Evolutionary conservation across 2,329 filamentous ascomycete genomes (phyloP).

Genomic region (Diplodia mutila): DNA sequence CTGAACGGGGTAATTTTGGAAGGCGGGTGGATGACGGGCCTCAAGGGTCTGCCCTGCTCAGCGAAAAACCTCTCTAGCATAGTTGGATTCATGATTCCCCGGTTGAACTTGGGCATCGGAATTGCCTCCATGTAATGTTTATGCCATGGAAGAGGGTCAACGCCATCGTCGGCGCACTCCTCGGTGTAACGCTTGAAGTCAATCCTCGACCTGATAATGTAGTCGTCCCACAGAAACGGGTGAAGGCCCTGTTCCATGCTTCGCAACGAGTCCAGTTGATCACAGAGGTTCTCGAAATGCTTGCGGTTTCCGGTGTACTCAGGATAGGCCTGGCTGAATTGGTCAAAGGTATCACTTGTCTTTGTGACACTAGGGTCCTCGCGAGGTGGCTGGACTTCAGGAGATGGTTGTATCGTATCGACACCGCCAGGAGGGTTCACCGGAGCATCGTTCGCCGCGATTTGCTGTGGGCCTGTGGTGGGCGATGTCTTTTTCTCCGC

Average conservation of each 20-base stretch:
- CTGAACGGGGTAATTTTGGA: not conserved
- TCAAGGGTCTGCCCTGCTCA: not conserved
- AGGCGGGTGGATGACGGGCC: not conserved
- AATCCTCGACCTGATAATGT: conserved; percentile 39
- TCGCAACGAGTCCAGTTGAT: conserved; percentile 36
- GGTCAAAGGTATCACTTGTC: not conserved
- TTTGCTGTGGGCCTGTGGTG: not conserved
- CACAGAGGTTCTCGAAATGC: conserved; percentile 40
- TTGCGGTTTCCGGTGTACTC: conserved; percentile 39
- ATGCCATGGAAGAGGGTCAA: conserved; percentile 35
- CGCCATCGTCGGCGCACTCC: conserved; percentile 33
- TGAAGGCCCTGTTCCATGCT: conserved; percentile 39
- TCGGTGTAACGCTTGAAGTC: conserved; percentile 38
- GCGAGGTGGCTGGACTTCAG: not conserved
- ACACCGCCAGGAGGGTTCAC: not conserved
- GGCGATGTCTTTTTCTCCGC: not conserved
- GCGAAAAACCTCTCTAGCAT: conserved; percentile 25
- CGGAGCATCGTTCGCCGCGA: not conserved
- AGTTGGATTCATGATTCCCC: conserved; percentile 32
- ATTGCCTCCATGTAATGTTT: conserved; percentile 43
- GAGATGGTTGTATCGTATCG: not conserved
- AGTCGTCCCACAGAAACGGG: conserved; percentile 47
- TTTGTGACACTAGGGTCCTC: not conserved
- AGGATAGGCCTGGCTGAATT: conserved; percentile 33
- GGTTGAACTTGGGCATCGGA: conserved; percentile 33